A percentile compares a stretch with the other conserved stretches of the same genome.
Evolutionary conservation across 805 yeast species (phyloP).

Genomic region (Isabelozyma pseudorhagii): DNA sequence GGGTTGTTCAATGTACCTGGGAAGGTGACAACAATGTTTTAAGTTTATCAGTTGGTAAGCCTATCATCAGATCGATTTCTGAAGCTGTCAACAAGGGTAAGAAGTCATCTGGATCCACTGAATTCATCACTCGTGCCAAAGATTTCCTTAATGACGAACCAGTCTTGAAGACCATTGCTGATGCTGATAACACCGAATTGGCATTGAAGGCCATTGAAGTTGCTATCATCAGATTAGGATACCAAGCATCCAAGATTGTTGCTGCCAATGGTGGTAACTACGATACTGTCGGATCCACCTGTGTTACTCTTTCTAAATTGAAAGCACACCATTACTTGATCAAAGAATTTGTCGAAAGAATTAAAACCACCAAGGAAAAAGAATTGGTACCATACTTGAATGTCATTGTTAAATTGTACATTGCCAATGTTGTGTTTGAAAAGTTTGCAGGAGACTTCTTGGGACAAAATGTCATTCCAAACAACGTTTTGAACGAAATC

Average conservation of each 20-base stretch:
- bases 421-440: slow-evolving; percentile 28
- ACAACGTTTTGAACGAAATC: slow-evolving; percentile 22
- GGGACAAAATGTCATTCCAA: slow-evolving; percentile 29
- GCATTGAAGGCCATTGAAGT: slow-evolving; percentile 40
- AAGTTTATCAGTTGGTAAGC: slow-evolving; percentile 40
- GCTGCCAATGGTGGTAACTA: slow-evolving; percentile 24
- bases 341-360: slow-evolving; percentile 23
- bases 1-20: slow-evolving; percentile 50
- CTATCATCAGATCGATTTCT: slow-evolving; percentile 30
- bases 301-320: slow-evolving; percentile 40
- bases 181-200: slow-evolving; percentile 24
- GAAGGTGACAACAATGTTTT: slow-evolving; percentile 48
- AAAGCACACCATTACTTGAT: slow-evolving; percentile 42
- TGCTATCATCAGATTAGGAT: slow-evolving; percentile 33
- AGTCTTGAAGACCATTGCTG: slow-evolving; percentile 21
- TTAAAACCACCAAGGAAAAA: slow-evolving; percentile 18
- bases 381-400: slow-evolving; percentile 26
- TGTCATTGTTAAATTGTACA: slow-evolving; percentile 31
- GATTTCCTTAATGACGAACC: slow-evolving; percentile 12
- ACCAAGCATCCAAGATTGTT: slow-evolving; percentile 24
- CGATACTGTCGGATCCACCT: slow-evolving; percentile 35
- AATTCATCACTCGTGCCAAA: slow-evolving; percentile 28
- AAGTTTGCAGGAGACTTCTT: slow-evolving; percentile 36
- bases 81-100: slow-evolving; percentile 26
- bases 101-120: slow-evolving; percentile 30